Percentiles rank a stretch among this genome's conserved stretches.
Evolutionary conservation across 2,329 filamentous ascomycete species (phyloP).

Genomic region (Myriosclerotinia curreyana): DNA sequence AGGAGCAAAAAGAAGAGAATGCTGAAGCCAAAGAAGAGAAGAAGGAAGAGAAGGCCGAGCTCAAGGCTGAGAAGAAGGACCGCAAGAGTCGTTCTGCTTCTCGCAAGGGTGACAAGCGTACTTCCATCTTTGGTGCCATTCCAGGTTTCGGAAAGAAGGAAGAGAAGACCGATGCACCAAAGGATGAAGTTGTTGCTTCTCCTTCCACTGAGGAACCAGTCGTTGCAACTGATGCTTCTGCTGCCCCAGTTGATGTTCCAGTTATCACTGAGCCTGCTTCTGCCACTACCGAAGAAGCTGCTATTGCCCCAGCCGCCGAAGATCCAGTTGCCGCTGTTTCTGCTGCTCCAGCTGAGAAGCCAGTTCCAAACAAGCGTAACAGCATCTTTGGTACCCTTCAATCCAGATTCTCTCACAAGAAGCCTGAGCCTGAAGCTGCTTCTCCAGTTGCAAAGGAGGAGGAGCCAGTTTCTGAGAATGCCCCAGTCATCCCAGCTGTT

Average conservation of each 20-base stretch:
- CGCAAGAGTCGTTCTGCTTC: constrained; percentile 62
- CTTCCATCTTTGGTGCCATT: constrained; percentile 60
- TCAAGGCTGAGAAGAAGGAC: constrained; percentile 55
- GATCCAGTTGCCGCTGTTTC: constrained; percentile 35
- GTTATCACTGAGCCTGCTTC: constrained; percentile 23
- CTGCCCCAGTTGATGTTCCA: constrained; percentile 35
- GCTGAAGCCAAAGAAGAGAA: constrained; percentile 39
- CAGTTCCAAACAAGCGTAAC: constrained; percentile 38
- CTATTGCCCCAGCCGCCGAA: constrained; percentile 43
- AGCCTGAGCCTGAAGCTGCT: constrained; percentile 36
- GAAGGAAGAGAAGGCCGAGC: constrained; percentile 41
- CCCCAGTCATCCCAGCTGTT: constrained; percentile 40
- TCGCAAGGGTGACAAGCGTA: constrained; percentile 52
- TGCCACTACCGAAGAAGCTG: constrained; percentile 11
- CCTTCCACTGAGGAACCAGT: constrained; percentile 29
- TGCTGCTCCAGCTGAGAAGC: constrained; percentile 31
- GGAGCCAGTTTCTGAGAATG: constrained; percentile 37
- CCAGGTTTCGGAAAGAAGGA: constrained; percentile 45
- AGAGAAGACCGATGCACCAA: constrained; percentile 39
- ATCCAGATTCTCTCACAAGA: constrained; percentile 36
- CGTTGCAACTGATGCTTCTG: constrained; percentile 25
- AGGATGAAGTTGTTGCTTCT: constrained; percentile 31
- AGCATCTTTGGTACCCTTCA: constrained; percentile 39
- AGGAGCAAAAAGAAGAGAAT: constrained; percentile 38
- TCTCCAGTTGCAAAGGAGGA: constrained; percentile 38